Evolutionary conservation across 2,329 filamentous ascomycete species (phyloP), one percentile per base, ranked within the genome.

Genomic region (Fusarium cyanostomum): DNA sequence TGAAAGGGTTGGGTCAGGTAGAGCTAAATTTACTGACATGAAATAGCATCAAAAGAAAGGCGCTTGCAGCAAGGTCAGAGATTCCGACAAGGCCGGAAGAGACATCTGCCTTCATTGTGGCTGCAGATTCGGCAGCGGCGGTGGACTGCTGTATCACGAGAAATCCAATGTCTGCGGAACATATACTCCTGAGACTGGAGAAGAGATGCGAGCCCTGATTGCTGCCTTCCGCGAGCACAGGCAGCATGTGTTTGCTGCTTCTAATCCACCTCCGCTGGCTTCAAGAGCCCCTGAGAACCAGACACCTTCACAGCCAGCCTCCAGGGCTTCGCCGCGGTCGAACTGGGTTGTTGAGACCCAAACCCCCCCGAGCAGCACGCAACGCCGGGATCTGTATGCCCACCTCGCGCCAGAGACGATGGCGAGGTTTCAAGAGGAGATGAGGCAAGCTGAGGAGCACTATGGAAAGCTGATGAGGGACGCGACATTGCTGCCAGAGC

Each of bases 151-250:
- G 45, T 84, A 84, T 71, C 84, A 86, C 58, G 57, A 70, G 0
- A 72, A 75, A 33, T 79, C 78, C 50, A 69, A 73, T 4, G 79
- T 84, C 3, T 86, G 84, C 61, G 82, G 82, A n/a, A 63, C 72
- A 4, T 79, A 80, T 54, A 62, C 63, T 18, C 43, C 62, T 4
- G 59, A 61, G 8, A 58, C 55, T 37, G 31, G 30, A n/a, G 27
- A 57, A 13, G 42, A 56, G 52, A 68, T 69, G 46, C 53, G 44
- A 2, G 16, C 28, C 8, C 30, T 67, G 21, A 44, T 71, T 16
- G 18, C 38, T 27, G 39, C 51, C 15, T 46, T 49, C 26, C 66
- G 64, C 24, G 12, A 33, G n/a, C 48, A 42, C 24, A 42, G 27
- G 11, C 28, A 42, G n/a, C 44, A 28, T n/a, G 11, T 24, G 42